Conservation (phyloP, 2,329 filamentous ascomycete genomes). For the Apiospora arundinis region DNA sequence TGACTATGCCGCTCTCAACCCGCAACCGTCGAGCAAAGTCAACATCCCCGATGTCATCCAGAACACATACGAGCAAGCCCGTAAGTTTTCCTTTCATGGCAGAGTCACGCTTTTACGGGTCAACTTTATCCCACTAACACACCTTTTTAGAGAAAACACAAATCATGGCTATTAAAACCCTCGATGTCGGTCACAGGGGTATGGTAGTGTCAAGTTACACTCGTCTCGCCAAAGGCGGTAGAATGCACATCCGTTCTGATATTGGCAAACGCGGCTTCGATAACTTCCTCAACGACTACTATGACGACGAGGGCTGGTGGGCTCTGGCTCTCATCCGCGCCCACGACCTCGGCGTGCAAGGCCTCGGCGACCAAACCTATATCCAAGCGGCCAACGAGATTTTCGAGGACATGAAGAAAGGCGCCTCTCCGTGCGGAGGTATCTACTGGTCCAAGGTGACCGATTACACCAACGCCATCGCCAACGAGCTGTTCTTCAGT, state of each 20-base stretch:
- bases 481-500: constrained; percentile 63
- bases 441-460: constrained; percentile 63
- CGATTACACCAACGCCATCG: constrained; percentile 56
- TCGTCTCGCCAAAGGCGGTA: constrained; percentile 25
- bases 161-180: constrained; percentile 5
- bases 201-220: not conserved
- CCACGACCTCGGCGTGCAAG: constrained; percentile 52
- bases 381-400: constrained; percentile 55
- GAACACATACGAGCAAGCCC: constrained; percentile 33
- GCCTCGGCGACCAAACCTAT: constrained; percentile 47
- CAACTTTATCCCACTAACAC: not conserved
- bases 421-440: constrained; percentile 55
- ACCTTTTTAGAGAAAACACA: constrained; percentile 6
- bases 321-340: constrained; percentile 60
- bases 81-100: not conserved
- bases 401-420: constrained; percentile 58
- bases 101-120: too few species aligned
- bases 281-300: constrained; percentile 61
- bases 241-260: constrained; percentile 24
- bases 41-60: constrained; percentile 39
- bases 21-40: constrained; percentile 20
- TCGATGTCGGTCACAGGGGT: not conserved
- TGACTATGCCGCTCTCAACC: constrained; percentile 41
- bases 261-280: constrained; percentile 44
- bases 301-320: constrained; percentile 71